These are phyloP conservation scores for Fusarium aywerte DNA, from an alignment of 2,329 filamentous ascomycete genomes.

Conservation along the genomic window DNA sequence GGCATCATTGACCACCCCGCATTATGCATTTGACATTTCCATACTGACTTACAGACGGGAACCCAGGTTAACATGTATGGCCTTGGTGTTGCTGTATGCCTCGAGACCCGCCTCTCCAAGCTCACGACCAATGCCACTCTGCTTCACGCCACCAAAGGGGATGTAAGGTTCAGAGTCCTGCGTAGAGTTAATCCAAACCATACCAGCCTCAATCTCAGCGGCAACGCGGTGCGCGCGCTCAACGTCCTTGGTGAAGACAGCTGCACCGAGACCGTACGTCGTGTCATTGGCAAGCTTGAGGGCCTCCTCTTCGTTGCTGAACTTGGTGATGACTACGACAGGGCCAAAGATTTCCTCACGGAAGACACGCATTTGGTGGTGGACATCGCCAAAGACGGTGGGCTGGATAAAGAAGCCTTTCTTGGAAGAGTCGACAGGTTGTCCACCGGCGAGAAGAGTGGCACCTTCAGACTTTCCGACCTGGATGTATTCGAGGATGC, in stretches of 20 bases:
- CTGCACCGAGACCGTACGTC: slow-evolving; percentile 81
- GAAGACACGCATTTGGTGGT: slow-evolving; percentile 80
- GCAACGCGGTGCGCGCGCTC: slow-evolving; percentile 82
- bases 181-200: slow-evolving; percentile 62
- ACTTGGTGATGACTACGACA: slow-evolving; percentile 83
- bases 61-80: slow-evolving; percentile 45
- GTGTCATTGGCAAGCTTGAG: slow-evolving; percentile 78
- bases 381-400: slow-evolving; percentile 81
- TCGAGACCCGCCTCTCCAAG: slow-evolving; percentile 44
- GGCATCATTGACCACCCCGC: background rate
- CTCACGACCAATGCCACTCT: slow-evolving; percentile 45
- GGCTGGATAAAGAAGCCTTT: slow-evolving; percentile 90
- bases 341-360: slow-evolving; percentile 92
- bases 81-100: slow-evolving; percentile 44
- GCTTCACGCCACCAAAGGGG: slow-evolving; percentile 45
- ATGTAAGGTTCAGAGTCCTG: slow-evolving; percentile 44
- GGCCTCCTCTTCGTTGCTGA: slow-evolving; percentile 80
- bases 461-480: slow-evolving; percentile 47
- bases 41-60: slow-evolving; percentile 33
- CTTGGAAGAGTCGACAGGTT: slow-evolving; percentile 62
- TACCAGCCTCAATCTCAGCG: slow-evolving; percentile 77
- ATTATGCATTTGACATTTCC: background rate
- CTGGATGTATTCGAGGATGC: slow-evolving; percentile 71
- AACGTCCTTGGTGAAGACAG: slow-evolving; percentile 81
- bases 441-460: slow-evolving; percentile 50